A percentile compares a stretch with the other conserved stretches of the same genome.
phyloP scores from a whole-genome alignment of 352 stramenopile species.

The Globisporangium heterothallicum region DNA sequence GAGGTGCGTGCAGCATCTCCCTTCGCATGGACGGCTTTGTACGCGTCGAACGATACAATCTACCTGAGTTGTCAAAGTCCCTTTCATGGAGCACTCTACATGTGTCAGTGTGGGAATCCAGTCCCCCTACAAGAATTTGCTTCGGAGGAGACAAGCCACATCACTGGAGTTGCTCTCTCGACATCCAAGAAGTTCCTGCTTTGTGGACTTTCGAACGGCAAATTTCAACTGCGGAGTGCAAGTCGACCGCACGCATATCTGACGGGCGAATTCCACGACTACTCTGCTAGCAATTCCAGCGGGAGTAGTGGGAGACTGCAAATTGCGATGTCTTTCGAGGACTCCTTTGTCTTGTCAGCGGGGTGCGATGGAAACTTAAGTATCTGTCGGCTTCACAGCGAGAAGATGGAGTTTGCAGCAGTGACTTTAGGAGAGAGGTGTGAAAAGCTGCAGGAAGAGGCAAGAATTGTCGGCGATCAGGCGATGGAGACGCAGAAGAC shows the following conservation, averaged over 20 bases:
- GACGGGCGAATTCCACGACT: conserved; percentile 77
- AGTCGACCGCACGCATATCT: conserved; percentile 57
- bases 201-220: conserved; percentile 71
- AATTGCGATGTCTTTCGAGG: conserved; percentile 76
- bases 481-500: conserved; percentile 50
- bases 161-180: conserved; percentile 40
- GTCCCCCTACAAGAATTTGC: conserved; percentile 37
- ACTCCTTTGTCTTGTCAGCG: conserved; percentile 66
- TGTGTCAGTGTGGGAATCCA: conserved; percentile 25
- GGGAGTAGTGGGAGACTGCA: conserved; percentile 15
- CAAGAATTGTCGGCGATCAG: conserved; percentile 44
- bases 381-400: conserved; percentile 51
- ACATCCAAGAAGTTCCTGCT: conserved; percentile 64
- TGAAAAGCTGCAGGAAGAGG: conserved; percentile 36
- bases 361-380: conserved; percentile 77
- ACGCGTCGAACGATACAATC: conserved; percentile 32
- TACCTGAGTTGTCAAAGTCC: conserved; percentile 43
- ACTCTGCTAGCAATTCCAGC: conserved; percentile 7
- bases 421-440: conserved; percentile 28
- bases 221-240: conserved; percentile 64
- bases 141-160: conserved; percentile 25
- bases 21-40: conserved; percentile 35
- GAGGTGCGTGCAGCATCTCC: conserved; percentile 20
- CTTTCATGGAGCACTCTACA: conserved; percentile 28
- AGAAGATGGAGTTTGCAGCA: conserved; percentile 44